Conservation (phyloP, 768 basidiomycete species). For the Strobilomyces echinocephalus region DNA sequence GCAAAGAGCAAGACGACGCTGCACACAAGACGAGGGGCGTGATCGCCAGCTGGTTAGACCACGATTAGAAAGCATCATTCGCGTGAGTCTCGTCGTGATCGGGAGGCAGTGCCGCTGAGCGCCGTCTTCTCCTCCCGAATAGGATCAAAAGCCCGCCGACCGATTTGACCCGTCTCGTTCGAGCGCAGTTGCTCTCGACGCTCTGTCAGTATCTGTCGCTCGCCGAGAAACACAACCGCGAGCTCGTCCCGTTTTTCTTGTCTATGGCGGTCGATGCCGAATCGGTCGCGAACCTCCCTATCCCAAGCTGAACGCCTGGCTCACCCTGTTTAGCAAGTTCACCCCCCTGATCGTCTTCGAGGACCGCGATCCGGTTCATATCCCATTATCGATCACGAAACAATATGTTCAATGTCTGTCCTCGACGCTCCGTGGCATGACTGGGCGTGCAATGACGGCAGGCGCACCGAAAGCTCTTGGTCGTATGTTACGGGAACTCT, state of each 20-base stretch:
- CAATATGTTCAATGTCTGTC: too few species aligned
- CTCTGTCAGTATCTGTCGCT: conserved; percentile 64
- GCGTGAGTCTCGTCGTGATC: conserved; percentile 25
- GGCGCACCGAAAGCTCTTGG: too few species aligned
- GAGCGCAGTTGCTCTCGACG: conserved; percentile 73
- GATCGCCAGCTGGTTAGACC: conserved; percentile 45
- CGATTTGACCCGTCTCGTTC: conserved; percentile 65
- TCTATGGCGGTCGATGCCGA: conserved; percentile 33
- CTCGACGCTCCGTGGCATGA: too few species aligned
- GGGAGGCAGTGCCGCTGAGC: not conserved
- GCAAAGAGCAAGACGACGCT: conserved; percentile 64
- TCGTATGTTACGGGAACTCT: too few species aligned
- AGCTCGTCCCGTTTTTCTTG: conserved; percentile 84
- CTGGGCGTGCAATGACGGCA: too few species aligned
- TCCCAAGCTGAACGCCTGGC: conserved; percentile 43
- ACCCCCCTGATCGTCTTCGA: too few species aligned
- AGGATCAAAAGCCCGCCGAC: conserved; percentile 42
- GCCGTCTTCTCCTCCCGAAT: not conserved
- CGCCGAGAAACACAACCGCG: conserved; percentile 82
- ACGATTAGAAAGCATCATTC: conserved; percentile 28
- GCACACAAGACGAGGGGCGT: conserved; percentile 55
- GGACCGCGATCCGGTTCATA: too few species aligned
- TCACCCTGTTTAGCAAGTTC: conserved; percentile 85
- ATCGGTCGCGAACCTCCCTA: conserved; percentile 38
- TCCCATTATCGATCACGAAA: too few species aligned